Evolutionary conservation across 495 filamentous ascomycete species (phyloP).

Genomic region (Arthonia radiata): DNA sequence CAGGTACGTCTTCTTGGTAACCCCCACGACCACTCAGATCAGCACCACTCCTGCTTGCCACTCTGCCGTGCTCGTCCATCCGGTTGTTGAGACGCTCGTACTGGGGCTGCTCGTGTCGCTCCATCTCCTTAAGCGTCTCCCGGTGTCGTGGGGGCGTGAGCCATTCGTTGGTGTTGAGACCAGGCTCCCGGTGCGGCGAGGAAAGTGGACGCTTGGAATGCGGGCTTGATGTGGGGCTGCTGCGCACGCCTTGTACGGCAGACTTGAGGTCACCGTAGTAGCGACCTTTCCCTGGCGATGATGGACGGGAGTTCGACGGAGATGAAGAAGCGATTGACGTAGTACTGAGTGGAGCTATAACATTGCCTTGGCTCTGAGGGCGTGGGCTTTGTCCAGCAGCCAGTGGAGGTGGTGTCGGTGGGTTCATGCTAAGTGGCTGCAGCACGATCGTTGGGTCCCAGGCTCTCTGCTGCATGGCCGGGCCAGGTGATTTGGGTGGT

Average conservation of each 20-base stretch:
- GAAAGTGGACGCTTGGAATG: slow-evolving; percentile 2
- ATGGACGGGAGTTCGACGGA: slow-evolving; percentile 5
- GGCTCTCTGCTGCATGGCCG: too few relatives aligned
- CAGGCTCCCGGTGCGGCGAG: slow-evolving; percentile 1
- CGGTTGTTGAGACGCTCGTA: too few relatives aligned
- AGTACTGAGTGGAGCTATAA: not conserved
- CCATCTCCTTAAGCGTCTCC: too few relatives aligned
- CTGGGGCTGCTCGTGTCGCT: too few relatives aligned
- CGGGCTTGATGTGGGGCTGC: slow-evolving; percentile 4
- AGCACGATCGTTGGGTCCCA: slow-evolving; percentile 6
- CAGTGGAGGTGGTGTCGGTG: slow-evolving; percentile 8
- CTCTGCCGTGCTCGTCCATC: too few relatives aligned
- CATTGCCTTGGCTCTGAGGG: not conserved
- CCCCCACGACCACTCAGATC: too few relatives aligned
- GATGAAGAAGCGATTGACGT: slow-evolving; percentile 1
- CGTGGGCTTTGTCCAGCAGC: not conserved
- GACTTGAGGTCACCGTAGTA: slow-evolving; percentile 18
- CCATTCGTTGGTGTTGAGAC: too few relatives aligned
- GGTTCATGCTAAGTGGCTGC: slow-evolving; percentile 12
- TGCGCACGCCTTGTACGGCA: slow-evolving; percentile 11
- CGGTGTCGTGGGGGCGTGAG: too few relatives aligned
- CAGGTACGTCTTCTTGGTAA: too few relatives aligned
- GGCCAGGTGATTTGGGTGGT: too few relatives aligned
- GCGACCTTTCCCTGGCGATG: slow-evolving; percentile 8
- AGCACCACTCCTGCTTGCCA: too few relatives aligned